phyloP scores from a whole-genome alignment of 1,139 yeast species.

The Blastobotrys apis region DNA sequence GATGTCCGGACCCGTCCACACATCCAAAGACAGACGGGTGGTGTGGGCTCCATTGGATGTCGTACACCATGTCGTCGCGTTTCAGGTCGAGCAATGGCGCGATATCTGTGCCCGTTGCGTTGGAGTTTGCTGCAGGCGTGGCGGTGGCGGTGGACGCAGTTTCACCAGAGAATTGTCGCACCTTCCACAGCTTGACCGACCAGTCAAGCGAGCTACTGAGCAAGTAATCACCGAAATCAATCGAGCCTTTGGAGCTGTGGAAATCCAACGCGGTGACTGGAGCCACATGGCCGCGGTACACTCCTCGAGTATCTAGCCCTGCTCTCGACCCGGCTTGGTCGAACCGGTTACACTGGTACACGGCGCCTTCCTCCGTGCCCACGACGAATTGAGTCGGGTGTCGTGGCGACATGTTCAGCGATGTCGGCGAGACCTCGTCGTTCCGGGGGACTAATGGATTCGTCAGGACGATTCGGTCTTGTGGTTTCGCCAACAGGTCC shows the following conservation, averaged over 20 bases:
- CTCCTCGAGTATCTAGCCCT: conserved; percentile 31
- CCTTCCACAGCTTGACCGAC: conserved; percentile 41
- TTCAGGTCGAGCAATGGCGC: conserved; percentile 30
- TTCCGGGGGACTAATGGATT: conserved; percentile 30
- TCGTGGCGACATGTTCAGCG: conserved; percentile 31
- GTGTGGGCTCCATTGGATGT: conserved; percentile 44
- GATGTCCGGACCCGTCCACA: conserved; percentile 44
- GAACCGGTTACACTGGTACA: conserved; percentile 42
- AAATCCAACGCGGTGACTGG: conserved; percentile 37
- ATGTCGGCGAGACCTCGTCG: conserved; percentile 42
- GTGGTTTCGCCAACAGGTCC: conserved; percentile 43
- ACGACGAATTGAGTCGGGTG: conserved; percentile 41
- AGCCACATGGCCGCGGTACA: conserved; percentile 36
- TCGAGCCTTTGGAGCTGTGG: conserved; percentile 31
- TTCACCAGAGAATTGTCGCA: conserved; percentile 20
- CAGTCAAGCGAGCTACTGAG: conserved; percentile 42
- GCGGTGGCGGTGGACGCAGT: conserved; percentile 8
- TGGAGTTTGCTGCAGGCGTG: conserved; percentile 18
- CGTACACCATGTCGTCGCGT: conserved; percentile 43
- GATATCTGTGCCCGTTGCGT: conserved; percentile 14
- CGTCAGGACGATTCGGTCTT: conserved; percentile 30
- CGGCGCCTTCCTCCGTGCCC: conserved; percentile 47
- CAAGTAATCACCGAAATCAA: conserved; percentile 34
- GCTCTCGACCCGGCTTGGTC: conserved; percentile 37
- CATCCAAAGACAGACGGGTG: conserved; percentile 45